These are phyloP conservation scores for Alternaria arbusti DNA, from an alignment of 2,329 filamentous ascomycete species.

Conservation along the genomic window DNA sequence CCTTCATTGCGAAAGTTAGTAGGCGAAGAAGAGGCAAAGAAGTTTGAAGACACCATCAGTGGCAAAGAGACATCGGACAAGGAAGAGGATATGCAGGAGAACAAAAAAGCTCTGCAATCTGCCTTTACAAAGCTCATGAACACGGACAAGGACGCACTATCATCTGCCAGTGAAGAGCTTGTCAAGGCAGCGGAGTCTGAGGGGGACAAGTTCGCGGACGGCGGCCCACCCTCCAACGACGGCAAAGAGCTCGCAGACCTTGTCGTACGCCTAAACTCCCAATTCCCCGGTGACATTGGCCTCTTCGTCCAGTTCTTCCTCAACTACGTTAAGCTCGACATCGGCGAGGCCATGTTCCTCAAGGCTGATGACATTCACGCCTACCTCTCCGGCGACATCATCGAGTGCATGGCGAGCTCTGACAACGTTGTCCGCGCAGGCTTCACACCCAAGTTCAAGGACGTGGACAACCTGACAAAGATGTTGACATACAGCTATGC, in stretches of 20 bases:
- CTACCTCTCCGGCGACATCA: slow-evolving; percentile 90
- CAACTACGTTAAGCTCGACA: slow-evolving; percentile 86
- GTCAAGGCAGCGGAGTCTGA: slow-evolving; percentile 73
- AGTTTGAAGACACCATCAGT: slow-evolving; percentile 56
- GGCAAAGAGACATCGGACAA: slow-evolving; percentile 59
- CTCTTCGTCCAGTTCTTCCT: slow-evolving; percentile 97
- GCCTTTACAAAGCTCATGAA: slow-evolving; percentile 84
- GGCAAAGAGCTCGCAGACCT: slow-evolving; percentile 78
- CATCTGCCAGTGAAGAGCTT: slow-evolving; percentile 70
- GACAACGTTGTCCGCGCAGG: slow-evolving; percentile 98
- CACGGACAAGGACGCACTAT: slow-evolving; percentile 70
- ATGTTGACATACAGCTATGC: slow-evolving; percentile 97
- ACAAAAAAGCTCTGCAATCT: slow-evolving; percentile 79
- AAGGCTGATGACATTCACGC: slow-evolving; percentile 97
- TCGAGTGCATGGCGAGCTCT: slow-evolving; percentile 99
- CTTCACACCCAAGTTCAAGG: slow-evolving; percentile 98
- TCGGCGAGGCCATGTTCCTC: slow-evolving; percentile 94
- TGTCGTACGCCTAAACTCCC: slow-evolving; percentile 75
- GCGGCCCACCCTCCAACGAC: slow-evolving; percentile 70
- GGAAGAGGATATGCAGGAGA: slow-evolving; percentile 57
- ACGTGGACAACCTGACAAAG: slow-evolving; percentile 83
- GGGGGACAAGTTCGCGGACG: slow-evolving; percentile 74
- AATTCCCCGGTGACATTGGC: slow-evolving; percentile 88
- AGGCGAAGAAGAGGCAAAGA: slow-evolving; percentile 55
- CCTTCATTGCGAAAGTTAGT: slow-evolving; percentile 58